Conservation (phyloP, 495 filamentous ascomycete species). For the Penicillium cataractarum region DNA sequence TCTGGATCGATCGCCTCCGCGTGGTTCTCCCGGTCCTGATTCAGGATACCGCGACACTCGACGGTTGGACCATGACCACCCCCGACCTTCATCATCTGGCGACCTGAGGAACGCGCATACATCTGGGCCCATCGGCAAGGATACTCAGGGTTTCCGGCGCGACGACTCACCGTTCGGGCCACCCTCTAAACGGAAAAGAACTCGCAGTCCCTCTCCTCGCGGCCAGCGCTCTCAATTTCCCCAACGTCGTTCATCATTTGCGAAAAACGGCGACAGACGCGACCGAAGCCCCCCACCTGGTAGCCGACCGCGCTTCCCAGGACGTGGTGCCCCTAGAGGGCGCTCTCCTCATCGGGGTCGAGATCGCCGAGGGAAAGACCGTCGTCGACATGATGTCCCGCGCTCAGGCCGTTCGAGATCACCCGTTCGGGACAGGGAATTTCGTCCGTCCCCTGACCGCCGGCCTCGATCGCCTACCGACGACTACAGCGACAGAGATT, state of each 20-base stretch:
- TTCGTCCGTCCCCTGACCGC: constrained; percentile 32
- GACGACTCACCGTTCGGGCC: constrained; percentile 40
- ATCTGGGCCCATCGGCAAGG: constrained; percentile 28
- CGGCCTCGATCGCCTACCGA: constrained; percentile 35
- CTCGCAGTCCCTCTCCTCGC: constrained; percentile 50
- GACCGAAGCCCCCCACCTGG: constrained; percentile 36
- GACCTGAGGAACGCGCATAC: constrained; percentile 27
- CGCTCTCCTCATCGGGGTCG: constrained; percentile 42
- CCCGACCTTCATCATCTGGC: constrained; percentile 19
- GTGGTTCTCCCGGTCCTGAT: constrained; percentile 37
- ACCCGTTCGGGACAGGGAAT: constrained; percentile 36
- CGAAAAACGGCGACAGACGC: constrained; percentile 35
- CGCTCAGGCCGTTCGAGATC: constrained; percentile 35
- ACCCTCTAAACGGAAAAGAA: constrained; percentile 48
- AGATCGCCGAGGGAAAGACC: constrained; percentile 40
- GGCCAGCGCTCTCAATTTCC: constrained; percentile 27
- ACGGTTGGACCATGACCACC: constrained; percentile 17
- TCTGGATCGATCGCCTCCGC: constrained; percentile 32
- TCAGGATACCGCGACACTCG: constrained; percentile 19
- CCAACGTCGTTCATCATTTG: constrained; percentile 29
- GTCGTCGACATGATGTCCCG: constrained; percentile 28
- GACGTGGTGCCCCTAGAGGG: constrained; percentile 38
- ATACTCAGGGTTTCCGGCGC: constrained; percentile 26
- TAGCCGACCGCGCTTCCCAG: constrained; percentile 37
- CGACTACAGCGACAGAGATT: constrained; percentile 35